A percentile compares a stretch with the other conserved stretches of the same genome.
These are phyloP conservation scores for Boletus rubroflammeus DNA, from an alignment of 768 basidiomycete species.

Conservation along the genomic window DNA sequence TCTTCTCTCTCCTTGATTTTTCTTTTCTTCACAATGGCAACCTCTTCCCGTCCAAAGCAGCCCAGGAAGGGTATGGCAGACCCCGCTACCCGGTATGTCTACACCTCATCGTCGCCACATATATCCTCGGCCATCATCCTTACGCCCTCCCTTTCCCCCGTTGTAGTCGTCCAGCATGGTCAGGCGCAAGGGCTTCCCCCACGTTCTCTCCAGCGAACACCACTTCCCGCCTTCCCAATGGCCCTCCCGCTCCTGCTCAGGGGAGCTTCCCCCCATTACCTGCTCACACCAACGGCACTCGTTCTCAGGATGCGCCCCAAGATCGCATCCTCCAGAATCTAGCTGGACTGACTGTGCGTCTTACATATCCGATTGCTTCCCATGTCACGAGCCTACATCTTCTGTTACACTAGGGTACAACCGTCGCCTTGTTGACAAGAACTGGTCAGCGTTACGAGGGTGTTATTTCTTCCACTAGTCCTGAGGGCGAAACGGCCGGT, in stretches of 20 bases:
- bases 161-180: constrained; percentile 55
- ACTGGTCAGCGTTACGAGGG: constrained; percentile 72
- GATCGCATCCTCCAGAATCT: constrained; percentile 64
- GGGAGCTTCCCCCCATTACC: constrained; percentile 43
- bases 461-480: constrained; percentile 54
- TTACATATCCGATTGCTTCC: constrained; percentile 8
- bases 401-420: constrained; percentile 56
- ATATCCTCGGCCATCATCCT: constrained; percentile 9
- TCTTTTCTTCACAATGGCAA: constrained; percentile 48
- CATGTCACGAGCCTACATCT: constrained; percentile 16
- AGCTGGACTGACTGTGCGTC: constrained; percentile 66
- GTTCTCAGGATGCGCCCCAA: constrained; percentile 45
- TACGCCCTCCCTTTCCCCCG: constrained; percentile 5
- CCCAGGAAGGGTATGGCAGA: constrained; percentile 62
- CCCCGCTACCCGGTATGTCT: constrained; percentile 47
- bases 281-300: constrained; percentile 44
- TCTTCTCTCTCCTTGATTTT: constrained; percentile 25
- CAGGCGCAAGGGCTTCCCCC: constrained; percentile 63
- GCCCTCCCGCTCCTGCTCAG: constrained; percentile 35
- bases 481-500: constrained; percentile 67
- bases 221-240: constrained; percentile 42
- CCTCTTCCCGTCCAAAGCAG: constrained; percentile 59
- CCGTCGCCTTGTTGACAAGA: constrained; percentile 73
- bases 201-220: constrained; percentile 56
- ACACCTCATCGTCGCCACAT: constrained; percentile 12